These are phyloP conservation scores for Pholiota conissans DNA, from an alignment of 768 basidiomycete species.

Conservation along the genomic window DNA sequence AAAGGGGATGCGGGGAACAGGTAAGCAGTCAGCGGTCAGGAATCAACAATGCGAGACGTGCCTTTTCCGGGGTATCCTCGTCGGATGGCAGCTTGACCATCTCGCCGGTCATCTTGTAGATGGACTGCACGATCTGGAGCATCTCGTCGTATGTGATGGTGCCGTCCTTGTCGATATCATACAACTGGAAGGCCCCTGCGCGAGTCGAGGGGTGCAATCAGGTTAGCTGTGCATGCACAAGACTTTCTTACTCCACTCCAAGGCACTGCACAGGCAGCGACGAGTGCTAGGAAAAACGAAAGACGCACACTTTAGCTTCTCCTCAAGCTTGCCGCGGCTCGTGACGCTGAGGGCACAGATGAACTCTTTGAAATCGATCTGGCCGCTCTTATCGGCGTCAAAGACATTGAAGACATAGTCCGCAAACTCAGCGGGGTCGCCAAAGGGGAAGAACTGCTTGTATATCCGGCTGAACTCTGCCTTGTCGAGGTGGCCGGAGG, in stretches of 20 bases:
- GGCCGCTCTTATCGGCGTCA: slow-evolving; percentile 92
- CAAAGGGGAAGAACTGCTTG: slow-evolving; percentile 99
- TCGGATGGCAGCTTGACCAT: slow-evolving; percentile 99
- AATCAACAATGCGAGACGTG: slow-evolving; percentile 23
- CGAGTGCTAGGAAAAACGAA: slow-evolving; percentile 9
- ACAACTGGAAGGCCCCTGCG: slow-evolving; percentile 98
- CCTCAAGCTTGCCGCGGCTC: slow-evolving; percentile 88
- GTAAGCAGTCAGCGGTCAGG: not conserved
- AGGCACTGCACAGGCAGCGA: too few relatives aligned
- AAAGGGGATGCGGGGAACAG: too few relatives aligned
- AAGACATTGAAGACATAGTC: slow-evolving; percentile 99
- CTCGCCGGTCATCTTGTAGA: slow-evolving; percentile 99
- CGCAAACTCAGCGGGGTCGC: slow-evolving; percentile 94
- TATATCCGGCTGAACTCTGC: slow-evolving; percentile 96
- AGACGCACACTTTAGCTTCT: slow-evolving; percentile 93
- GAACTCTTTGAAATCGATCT: slow-evolving; percentile 99
- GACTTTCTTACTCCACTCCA: too few relatives aligned
- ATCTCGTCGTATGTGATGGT: slow-evolving; percentile 99
- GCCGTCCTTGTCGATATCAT: slow-evolving; percentile 98
- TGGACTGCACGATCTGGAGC: slow-evolving; percentile 96
- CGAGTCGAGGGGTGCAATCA: slow-evolving; percentile 7
- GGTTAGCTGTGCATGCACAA: not conserved
- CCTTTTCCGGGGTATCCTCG: slow-evolving; percentile 99
- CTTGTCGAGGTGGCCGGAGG: slow-evolving; percentile 95
- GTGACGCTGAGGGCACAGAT: slow-evolving; percentile 97